Evolutionary conservation across 352 stramenopile genomes (phyloP), one percentile per base, ranked within the genome.

Genomic region (Plasmopara halstedii): DNA sequence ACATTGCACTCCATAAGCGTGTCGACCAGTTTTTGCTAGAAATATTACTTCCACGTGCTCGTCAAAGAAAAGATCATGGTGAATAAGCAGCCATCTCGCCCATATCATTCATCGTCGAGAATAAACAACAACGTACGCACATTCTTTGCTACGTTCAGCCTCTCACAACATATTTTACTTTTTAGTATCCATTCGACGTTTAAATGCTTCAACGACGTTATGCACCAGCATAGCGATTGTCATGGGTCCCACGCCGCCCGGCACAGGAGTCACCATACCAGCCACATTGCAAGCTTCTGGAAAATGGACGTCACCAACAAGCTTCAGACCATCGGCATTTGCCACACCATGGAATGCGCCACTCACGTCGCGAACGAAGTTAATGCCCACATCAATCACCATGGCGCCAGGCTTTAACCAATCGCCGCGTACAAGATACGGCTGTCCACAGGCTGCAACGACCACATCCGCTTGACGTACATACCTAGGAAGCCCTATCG

Each of bases 331-430:
- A 42, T 94, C 75, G 13, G 48, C 49, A 35, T 82, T 88, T 22
- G 55, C 44, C 18, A 62, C 35, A 5, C 73, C 73, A 50, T 88
- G 69, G 40, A 75, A 88, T n/a, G 64, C 50, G 0, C 54, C 44
- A 15, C 56, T 49, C 3, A 66, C 33, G 29, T 90, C 79, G 9
- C 94, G 80, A 2, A 99, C 88, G 51, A 92, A 97, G 58, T 99
- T 99, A 64, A 99, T 99, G 6, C 97, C 97, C 13, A 99, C 96
- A 70, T 99, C 97, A 56, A 99, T 94, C 6, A 99, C 96, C 4
- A 96, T 85, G 10, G 89, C 91, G 14, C 96, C 96, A 10, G 88
- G 78, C 62, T 99, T 99, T 26, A 99, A 63, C 97, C 96, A 99
- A 31, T 88, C 73, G 11, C 76, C 87, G 18, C 88, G 90, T 11